Evolutionary conservation across 306 rosid species (phyloP), one percentile per base, ranked within the genome.

Genomic region (Vicia villosa): DNA sequence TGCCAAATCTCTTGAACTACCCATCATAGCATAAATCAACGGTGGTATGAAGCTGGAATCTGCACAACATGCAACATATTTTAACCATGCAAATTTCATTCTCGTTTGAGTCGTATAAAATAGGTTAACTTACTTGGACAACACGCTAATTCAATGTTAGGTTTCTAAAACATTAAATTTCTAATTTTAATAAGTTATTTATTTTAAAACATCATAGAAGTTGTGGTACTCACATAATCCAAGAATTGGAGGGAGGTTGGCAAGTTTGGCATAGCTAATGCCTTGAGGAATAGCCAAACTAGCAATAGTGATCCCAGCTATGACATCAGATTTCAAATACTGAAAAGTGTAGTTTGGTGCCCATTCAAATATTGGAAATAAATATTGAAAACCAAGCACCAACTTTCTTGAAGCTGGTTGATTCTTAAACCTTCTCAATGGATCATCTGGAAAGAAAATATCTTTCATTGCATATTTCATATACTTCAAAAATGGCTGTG

Each of bases 251-350:
- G 99, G 99, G 74, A 94, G 78, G 85, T 88, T 91, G 36, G 99
- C 99, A 3, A 94, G 96, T 77, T 88, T 87, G 49, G 99, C 97
- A 61, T 94, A 94, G 22, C 99, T 94, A 24, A 94, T 94, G 10
- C 97, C 99, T 77, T 94, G 99, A 15, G 99, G 99, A 52, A 94
- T 94, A 4, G 99, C 95, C 37, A 94, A 84, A 77, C 99, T 94
- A 36, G 99, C 97, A 21, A 94, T 94, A 80, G 99, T 94, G 84
- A 94, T 83, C 4, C 99, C 99, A 49, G 99, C 80, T 1, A 91
- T 75, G 67, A 94, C 56, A 61, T 94, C 99, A 5, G 96, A 72
- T 74, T 87, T 88, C 46, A 94, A 69, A 62, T 88, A 86, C 42
- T 75, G 73, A 0, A 84, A 67, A 5, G 78, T 70, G 77, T 88